Conservation (phyloP, 495 filamentous ascomycete genomes). For the Daldinia vernicosa region DNA sequence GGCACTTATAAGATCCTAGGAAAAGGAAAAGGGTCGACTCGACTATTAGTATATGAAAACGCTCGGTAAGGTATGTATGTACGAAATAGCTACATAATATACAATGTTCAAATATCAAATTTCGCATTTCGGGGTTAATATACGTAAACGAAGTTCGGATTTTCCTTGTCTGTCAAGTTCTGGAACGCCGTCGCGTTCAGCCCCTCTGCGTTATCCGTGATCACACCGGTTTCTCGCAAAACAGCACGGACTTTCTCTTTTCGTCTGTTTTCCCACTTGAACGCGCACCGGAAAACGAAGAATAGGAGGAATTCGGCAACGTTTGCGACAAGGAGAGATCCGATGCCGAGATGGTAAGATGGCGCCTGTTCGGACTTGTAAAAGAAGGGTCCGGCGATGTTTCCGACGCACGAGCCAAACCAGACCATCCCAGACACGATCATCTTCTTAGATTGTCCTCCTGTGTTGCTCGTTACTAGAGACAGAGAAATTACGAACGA, state of each 20-base stretch:
- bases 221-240: slow-evolving; percentile 11
- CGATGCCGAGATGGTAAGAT: slow-evolving; percentile 5
- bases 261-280: slow-evolving; percentile 12
- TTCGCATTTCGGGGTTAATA: not conserved
- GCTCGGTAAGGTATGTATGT: too few relatives aligned
- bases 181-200: slow-evolving; percentile 17
- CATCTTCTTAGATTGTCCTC: slow-evolving; percentile 20
- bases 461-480: slow-evolving; percentile 15
- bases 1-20: too few relatives aligned
- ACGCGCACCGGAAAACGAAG: slow-evolving; percentile 16
- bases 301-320: slow-evolving; percentile 9
- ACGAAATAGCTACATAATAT: too few relatives aligned
- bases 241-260: slow-evolving; percentile 11
- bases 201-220: slow-evolving; percentile 1
- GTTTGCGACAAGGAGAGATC: slow-evolving; percentile 14
- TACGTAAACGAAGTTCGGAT: slow-evolving; percentile 18
- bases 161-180: slow-evolving; percentile 15
- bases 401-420: slow-evolving; percentile 13
- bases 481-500: slow-evolving; percentile 16
- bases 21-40: too few relatives aligned
- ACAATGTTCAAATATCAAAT: too few relatives aligned
- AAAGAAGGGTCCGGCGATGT: slow-evolving; percentile 16
- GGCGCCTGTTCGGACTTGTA: slow-evolving; percentile 12
- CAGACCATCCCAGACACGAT: slow-evolving; percentile 18
- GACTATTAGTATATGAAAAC: too few relatives aligned